phyloP scores from a whole-genome alignment of 352 stramenopile species.

The Phytophthora uliginosa region DNA sequence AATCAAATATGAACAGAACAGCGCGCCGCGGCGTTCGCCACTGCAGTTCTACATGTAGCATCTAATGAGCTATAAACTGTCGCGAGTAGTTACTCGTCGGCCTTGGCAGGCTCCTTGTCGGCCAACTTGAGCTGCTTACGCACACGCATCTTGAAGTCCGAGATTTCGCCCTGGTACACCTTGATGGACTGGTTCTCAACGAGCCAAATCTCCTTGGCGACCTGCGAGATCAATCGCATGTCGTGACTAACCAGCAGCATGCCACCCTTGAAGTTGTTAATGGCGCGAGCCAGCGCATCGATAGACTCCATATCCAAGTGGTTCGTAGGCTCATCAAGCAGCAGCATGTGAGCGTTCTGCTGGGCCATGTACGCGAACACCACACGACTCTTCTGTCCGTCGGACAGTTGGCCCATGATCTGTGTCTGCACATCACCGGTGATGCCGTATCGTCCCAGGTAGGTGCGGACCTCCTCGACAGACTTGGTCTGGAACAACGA shows the following conservation, averaged over 20 bases:
- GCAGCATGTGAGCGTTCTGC: slow-evolving; percentile 97
- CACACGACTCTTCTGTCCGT: slow-evolving; percentile 98
- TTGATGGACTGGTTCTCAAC: slow-evolving; percentile 97
- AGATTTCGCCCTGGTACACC: slow-evolving; percentile 98
- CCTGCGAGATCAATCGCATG: slow-evolving; percentile 99
- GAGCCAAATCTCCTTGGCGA: slow-evolving; percentile 99
- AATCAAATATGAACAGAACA: slow-evolving; percentile 45
- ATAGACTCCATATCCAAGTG: slow-evolving; percentile 97
- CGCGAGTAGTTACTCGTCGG: slow-evolving; percentile 33
- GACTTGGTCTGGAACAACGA: slow-evolving; percentile 94
- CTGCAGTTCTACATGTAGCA: slow-evolving; percentile 34
- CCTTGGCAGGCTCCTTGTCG: slow-evolving; percentile 51
- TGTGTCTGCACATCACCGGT: slow-evolving; percentile 97
- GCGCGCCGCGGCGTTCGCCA: slow-evolving; percentile 9
- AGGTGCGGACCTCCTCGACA: slow-evolving; percentile 96
- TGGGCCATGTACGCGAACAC: slow-evolving; percentile 99
- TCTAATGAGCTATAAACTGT: slow-evolving; percentile 38
- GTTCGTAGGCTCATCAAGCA: slow-evolving; percentile 93
- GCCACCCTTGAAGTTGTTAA: slow-evolving; percentile 98
- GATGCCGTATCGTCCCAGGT: slow-evolving; percentile 97
- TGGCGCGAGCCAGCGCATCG: slow-evolving; percentile 97
- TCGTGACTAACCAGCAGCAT: slow-evolving; percentile 99
- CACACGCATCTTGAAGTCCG: slow-evolving; percentile 98
- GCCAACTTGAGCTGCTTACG: slow-evolving; percentile 88
- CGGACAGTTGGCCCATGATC: slow-evolving; percentile 96